phyloP scores from a whole-genome alignment of 768 basidiomycete species.

The Saitozyma sp. region DNA sequence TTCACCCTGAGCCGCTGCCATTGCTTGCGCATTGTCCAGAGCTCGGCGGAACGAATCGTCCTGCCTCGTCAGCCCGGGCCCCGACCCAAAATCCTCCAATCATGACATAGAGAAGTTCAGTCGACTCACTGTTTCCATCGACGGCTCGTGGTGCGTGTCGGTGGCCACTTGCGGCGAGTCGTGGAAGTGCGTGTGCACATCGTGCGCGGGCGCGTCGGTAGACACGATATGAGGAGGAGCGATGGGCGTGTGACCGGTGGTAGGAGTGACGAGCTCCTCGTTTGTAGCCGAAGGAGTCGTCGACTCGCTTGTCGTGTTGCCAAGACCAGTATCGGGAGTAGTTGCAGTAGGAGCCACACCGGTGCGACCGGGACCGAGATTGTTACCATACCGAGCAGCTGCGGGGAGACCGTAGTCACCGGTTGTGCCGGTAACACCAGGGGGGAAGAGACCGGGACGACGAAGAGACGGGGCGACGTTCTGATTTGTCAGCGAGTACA shows the following conservation, averaged over 20 bases:
- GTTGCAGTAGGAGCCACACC: conserved; percentile 2
- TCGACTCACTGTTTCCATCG: no score
- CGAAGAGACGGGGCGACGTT: conserved; percentile 48
- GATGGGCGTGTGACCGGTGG: conserved; percentile 9
- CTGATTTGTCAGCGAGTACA: conserved; percentile 9
- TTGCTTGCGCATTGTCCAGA: conserved; percentile 34
- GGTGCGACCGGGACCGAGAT: conserved; percentile 24
- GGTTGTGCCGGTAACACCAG: conserved; percentile 39
- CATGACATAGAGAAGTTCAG: no score
- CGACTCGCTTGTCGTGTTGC: conserved; percentile 39
- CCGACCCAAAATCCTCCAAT: neutral
- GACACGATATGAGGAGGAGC: neutral
- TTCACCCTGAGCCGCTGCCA: conserved; percentile 49
- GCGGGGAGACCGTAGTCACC: conserved; percentile 50
- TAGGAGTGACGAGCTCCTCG: conserved; percentile 36
- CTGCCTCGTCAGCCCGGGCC: conserved; percentile 13
- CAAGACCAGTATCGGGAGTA: conserved; percentile 36
- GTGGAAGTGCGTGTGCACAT: neutral
- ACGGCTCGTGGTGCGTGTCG: no score
- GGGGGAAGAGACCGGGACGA: conserved; percentile 49
- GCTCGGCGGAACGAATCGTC: conserved; percentile 43
- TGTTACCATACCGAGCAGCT: conserved; percentile 38
- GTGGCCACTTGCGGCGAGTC: no score
- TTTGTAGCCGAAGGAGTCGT: conserved; percentile 21
- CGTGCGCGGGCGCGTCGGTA: neutral